phyloP scores from a whole-genome alignment of 805 yeast species.

The Nakazawaea pomicola region DNA sequence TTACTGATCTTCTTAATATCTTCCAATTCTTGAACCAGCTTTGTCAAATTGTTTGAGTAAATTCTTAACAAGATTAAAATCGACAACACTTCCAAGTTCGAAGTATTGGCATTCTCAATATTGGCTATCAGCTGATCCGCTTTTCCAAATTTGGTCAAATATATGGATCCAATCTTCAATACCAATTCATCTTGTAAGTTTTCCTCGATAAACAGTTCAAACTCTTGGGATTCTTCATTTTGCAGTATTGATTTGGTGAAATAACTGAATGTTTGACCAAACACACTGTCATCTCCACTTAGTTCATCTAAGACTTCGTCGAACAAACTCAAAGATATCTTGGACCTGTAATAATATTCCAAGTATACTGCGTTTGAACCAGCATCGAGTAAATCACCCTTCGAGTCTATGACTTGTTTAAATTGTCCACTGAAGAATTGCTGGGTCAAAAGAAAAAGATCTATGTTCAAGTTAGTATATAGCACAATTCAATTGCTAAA shows the following conservation, averaged over 20 bases:
- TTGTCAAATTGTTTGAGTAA: constrained; percentile 34
- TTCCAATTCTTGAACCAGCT: constrained; percentile 41
- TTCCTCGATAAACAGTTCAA: constrained; percentile 5
- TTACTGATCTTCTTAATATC: constrained; percentile 45
- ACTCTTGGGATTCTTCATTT: constrained; percentile 3
- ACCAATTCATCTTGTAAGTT: constrained; percentile 18
- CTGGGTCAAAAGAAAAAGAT: constrained; percentile 50
- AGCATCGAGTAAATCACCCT: constrained; percentile 32
- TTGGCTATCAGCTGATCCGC: constrained; percentile 38
- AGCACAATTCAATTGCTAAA: too few relatives aligned
- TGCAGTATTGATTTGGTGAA: background rate
- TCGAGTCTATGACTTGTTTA: constrained; percentile 34
- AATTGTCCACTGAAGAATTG: constrained; percentile 60
- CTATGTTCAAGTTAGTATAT: too few relatives aligned
- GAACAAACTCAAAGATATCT: constrained; percentile 7
- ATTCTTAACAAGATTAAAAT: constrained; percentile 34
- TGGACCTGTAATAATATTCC: constrained; percentile 17
- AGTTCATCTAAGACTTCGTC: constrained; percentile 11
- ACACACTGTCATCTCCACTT: background rate
- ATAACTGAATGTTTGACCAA: background rate
- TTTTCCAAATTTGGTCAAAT: constrained; percentile 34
- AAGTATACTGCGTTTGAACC: constrained; percentile 17
- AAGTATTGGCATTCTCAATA: constrained; percentile 24
- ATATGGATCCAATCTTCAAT: constrained; percentile 34
- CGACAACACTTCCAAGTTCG: constrained; percentile 33